A percentile compares a stretch with the other conserved stretches of the same genome.
phyloP scores from a whole-genome alignment of 257 asterid species.

The Solanum virginianum region DNA sequence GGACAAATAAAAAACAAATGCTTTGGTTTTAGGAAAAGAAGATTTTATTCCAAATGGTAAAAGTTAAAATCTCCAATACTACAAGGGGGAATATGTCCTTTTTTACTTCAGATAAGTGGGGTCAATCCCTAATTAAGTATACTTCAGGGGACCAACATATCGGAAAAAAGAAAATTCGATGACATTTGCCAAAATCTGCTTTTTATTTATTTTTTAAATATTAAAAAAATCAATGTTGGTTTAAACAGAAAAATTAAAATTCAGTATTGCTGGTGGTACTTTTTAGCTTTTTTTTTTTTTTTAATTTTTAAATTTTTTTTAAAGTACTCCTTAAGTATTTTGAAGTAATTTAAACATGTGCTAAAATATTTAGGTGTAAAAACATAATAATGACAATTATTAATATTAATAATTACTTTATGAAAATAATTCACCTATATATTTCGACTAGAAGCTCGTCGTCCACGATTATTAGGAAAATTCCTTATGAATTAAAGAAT shows the following conservation, averaged over 20 bases:
- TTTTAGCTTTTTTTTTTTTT: too few relatives aligned
- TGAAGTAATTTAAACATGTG: neutral
- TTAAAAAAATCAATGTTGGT: too few relatives aligned
- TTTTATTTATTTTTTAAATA: neutral
- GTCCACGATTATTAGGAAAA: neutral
- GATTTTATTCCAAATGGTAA: neutral
- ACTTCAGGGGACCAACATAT: neutral
- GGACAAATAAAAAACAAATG: too few relatives aligned
- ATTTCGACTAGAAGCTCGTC: neutral
- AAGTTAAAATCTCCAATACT: neutral
- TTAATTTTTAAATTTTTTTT: too few relatives aligned
- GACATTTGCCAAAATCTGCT: neutral
- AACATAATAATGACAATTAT: neutral
- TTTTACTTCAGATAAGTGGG: neutral
- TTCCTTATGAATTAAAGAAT: neutral
- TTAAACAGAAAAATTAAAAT: too few relatives aligned
- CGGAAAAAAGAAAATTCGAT: neutral
- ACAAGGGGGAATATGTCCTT: neutral
- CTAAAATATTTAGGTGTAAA: neutral
- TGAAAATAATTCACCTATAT: neutral
- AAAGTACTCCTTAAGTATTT: too few relatives aligned
- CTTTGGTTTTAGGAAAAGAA: neutral
- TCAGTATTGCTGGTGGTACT: too few relatives aligned
- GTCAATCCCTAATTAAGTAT: neutral
- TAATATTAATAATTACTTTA: neutral